These are phyloP conservation scores for Pseudogymnoascus sp. DNA, from an alignment of 2,329 filamentous ascomycete genomes.

Conservation along the genomic window DNA sequence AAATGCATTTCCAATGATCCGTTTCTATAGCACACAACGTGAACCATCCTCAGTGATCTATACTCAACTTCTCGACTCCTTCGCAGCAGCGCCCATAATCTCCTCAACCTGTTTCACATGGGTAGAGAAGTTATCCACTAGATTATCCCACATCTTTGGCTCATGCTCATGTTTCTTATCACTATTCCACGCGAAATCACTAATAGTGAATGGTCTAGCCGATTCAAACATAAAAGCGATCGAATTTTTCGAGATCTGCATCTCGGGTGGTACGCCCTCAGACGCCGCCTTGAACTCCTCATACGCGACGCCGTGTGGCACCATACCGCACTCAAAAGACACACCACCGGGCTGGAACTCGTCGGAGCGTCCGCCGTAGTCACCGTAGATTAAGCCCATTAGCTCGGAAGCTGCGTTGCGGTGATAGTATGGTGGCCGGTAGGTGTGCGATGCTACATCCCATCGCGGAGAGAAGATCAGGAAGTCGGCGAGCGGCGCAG, in stretches of 20 bases:
- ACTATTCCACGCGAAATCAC: conserved; percentile 43
- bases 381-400: conserved; percentile 34
- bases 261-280: conserved; percentile 35
- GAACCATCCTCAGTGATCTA: too few species aligned
- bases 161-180: conserved; percentile 36
- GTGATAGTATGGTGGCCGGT: conserved; percentile 51
- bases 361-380: conserved; percentile 33
- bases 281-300: conserved; percentile 41
- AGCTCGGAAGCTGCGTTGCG: conserved; percentile 42
- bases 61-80: too few species aligned
- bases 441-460: conserved; percentile 52
- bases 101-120: conserved; percentile 39
- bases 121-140: conserved; percentile 43
- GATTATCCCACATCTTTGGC: conserved; percentile 44
- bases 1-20: too few species aligned
- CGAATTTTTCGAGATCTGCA: conserved; percentile 38
- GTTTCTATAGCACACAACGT: too few species aligned
- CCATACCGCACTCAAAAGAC: conserved; percentile 32
- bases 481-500: conserved; percentile 53
- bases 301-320: conserved; percentile 42
- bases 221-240: conserved; percentile 46
- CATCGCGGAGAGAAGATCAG: conserved; percentile 60
- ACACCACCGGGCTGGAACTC: conserved; percentile 40
- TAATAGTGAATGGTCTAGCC: conserved; percentile 46
- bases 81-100: too few species aligned